Percentiles rank a stretch among this genome's conserved stretches.
phyloP scores from a whole-genome alignment of 2,329 filamentous ascomycete species.

The Diatrype stigma region DNA sequence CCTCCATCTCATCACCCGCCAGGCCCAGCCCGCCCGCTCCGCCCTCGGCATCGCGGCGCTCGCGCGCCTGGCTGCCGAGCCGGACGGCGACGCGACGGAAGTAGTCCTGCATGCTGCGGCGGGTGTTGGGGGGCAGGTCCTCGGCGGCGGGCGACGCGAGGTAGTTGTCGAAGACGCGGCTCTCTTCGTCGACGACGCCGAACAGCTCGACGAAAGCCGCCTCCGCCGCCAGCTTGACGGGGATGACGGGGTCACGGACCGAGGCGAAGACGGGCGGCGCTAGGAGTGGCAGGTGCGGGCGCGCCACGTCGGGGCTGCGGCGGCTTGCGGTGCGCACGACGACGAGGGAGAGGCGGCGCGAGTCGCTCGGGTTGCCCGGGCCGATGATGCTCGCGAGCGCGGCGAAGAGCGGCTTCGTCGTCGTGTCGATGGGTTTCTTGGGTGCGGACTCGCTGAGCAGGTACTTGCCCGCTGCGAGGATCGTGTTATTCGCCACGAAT shows the following conservation, averaged over 20 bases:
- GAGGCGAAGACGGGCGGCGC: slow-evolving; percentile 81
- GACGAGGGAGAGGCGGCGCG: slow-evolving; percentile 79
- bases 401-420: slow-evolving; percentile 77
- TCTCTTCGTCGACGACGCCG: slow-evolving; percentile 82
- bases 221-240: slow-evolving; percentile 91
- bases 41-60: slow-evolving; percentile 87
- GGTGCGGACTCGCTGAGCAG: slow-evolving; percentile 65
- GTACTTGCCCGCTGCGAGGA: slow-evolving; percentile 88
- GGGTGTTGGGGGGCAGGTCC: slow-evolving; percentile 65
- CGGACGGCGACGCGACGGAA: slow-evolving; percentile 89
- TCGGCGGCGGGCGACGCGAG: slow-evolving; percentile 63
- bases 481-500: slow-evolving; percentile 83
- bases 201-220: slow-evolving; percentile 91
- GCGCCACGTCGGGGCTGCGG: slow-evolving; percentile 71
- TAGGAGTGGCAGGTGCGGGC: slow-evolving; percentile 76
- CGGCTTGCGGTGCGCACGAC: slow-evolving; percentile 82
- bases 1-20: slow-evolving; percentile 86
- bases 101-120: slow-evolving; percentile 93
- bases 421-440: slow-evolving; percentile 70
- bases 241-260: slow-evolving; percentile 87
- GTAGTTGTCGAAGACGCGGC: slow-evolving; percentile 85
- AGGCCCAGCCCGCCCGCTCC: slow-evolving; percentile 81
- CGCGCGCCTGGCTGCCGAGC: slow-evolving; percentile 79
- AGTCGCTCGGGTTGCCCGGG: slow-evolving; percentile 75
- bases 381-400: slow-evolving; percentile 70